Evolutionary conservation across 2,329 filamentous ascomycete species (phyloP).

Genomic region (Gnomoniopsis smithogilvyi): DNA sequence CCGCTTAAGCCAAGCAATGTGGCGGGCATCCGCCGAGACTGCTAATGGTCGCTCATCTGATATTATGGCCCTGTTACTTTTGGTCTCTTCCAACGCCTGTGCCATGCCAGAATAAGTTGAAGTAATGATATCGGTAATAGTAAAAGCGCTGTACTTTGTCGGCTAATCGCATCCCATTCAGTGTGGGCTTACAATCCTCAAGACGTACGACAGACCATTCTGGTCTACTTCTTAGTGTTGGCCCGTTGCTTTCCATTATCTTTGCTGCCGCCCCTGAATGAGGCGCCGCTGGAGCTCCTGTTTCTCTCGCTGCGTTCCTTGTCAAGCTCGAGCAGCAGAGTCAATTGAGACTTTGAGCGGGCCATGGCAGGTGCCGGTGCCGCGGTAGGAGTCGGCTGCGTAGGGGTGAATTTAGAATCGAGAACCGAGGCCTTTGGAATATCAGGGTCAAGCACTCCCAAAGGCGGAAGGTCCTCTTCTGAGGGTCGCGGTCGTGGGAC

Average conservation of each 20-base stretch:
- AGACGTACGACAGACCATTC: too few species aligned
- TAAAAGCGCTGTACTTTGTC: too few species aligned
- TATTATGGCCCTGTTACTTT: too few species aligned
- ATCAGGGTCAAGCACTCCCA: slow-evolving; percentile 20
- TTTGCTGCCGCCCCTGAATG: neutral
- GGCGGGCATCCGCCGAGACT: neutral
- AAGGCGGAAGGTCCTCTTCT: slow-evolving; percentile 11
- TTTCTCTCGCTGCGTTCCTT: slow-evolving; percentile 32
- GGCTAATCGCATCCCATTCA: too few species aligned
- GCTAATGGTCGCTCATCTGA: neutral
- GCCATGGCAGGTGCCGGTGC: slow-evolving; percentile 46
- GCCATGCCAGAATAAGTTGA: too few species aligned
- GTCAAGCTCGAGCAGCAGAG: slow-evolving; percentile 54
- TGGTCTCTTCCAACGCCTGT: too few species aligned
- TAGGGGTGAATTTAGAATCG: slow-evolving; percentile 43
- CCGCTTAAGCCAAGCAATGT: neutral
- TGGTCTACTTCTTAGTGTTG: neutral
- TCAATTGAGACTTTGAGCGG: slow-evolving; percentile 60
- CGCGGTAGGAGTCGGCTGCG: slow-evolving; percentile 38
- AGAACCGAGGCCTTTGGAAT: slow-evolving; percentile 30
- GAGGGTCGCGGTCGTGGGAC: slow-evolving; percentile 15
- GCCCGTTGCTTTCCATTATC: neutral
- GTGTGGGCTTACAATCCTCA: too few species aligned
- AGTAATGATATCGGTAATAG: too few species aligned
- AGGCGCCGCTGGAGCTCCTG: neutral